phyloP scores from a whole-genome alignment of 2,329 filamentous ascomycete species.

The Penicillium nordicum region DNA sequence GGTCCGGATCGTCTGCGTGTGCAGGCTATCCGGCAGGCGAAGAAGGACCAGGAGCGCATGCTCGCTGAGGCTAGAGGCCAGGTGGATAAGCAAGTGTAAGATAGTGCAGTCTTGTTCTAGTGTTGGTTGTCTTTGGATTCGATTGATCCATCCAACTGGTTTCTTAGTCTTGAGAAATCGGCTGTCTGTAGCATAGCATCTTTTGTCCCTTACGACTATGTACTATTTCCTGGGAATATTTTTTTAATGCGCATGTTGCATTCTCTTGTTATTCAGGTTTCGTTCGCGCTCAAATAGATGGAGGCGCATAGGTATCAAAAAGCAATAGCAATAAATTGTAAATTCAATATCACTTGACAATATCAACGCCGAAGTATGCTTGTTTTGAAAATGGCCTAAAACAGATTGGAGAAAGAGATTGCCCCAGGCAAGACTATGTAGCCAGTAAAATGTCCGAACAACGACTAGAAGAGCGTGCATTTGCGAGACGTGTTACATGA shows the following conservation, averaged over 20 bases:
- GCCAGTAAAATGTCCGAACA: background rate
- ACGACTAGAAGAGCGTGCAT: background rate
- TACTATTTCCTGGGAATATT: constrained; percentile 25
- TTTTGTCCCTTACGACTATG: constrained; percentile 18
- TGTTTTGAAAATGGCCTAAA: background rate
- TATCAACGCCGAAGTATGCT: constrained; percentile 2
- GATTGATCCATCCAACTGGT: constrained; percentile 11
- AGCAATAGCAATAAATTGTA: background rate
- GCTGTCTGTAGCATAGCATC: constrained; percentile 27
- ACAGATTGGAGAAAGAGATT: background rate
- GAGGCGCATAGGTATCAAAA: background rate
- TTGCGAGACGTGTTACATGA: constrained; percentile 15
- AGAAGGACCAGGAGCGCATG: constrained; percentile 46
- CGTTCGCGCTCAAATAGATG: background rate
- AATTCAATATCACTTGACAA: background rate
- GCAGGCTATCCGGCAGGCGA: constrained; percentile 39
- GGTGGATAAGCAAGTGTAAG: constrained; percentile 39
- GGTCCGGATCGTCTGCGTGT: constrained; percentile 41
- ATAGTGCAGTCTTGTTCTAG: constrained; percentile 5
- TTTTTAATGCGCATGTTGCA: constrained; percentile 9
- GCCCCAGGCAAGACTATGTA: background rate
- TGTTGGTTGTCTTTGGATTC: constrained; percentile 3
- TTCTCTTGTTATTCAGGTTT: background rate
- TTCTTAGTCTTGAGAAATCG: constrained; percentile 6
- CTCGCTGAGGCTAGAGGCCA: constrained; percentile 45